Percentiles rank a stretch among this genome's conserved stretches.
Evolutionary conservation across 2,329 filamentous ascomycete genomes (phyloP).

Genomic region (Trichoderma koningiopsis): DNA sequence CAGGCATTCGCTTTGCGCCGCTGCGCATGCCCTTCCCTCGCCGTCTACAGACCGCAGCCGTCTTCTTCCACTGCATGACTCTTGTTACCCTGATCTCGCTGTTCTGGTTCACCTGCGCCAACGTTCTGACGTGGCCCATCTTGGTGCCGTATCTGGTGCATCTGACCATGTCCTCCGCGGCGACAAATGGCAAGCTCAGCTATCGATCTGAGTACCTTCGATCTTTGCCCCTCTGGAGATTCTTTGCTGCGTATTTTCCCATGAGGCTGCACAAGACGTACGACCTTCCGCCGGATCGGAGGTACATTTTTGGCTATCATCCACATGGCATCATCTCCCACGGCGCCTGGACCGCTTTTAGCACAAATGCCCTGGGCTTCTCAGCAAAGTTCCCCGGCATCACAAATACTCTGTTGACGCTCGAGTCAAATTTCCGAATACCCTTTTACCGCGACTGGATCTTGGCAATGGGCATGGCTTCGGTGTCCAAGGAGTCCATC

Average conservation of each 20-base stretch:
- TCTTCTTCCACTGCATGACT: slow-evolving; percentile 71
- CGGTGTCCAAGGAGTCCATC: slow-evolving; percentile 89
- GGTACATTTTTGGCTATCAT: slow-evolving; percentile 97
- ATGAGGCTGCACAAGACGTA: slow-evolving; percentile 83
- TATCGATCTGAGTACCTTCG: slow-evolving; percentile 77
- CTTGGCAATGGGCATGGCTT: slow-evolving; percentile 82
- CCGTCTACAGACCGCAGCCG: slow-evolving; percentile 75
- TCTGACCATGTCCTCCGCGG: slow-evolving; percentile 76
- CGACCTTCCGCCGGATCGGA: slow-evolving; percentile 75
- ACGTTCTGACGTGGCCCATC: slow-evolving; percentile 87
- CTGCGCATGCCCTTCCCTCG: slow-evolving; percentile 71
- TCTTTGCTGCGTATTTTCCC: slow-evolving; percentile 93
- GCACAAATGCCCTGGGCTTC: slow-evolving; percentile 87
- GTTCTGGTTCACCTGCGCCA: slow-evolving; percentile 90
- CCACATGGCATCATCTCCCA: slow-evolving; percentile 97
- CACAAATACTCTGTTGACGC: slow-evolving; percentile 86
- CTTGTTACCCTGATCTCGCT: slow-evolving; percentile 71
- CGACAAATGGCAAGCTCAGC: slow-evolving; percentile 72
- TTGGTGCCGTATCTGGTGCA: slow-evolving; percentile 78
- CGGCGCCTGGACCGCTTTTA: slow-evolving; percentile 91
- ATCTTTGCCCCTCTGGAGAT: slow-evolving; percentile 74
- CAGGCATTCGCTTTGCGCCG: slow-evolving; percentile 80
- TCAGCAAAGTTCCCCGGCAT: slow-evolving; percentile 88
- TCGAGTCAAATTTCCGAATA: slow-evolving; percentile 95
- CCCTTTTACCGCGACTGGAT: slow-evolving; percentile 94